Percentiles rank a stretch among this genome's conserved stretches.
These are phyloP conservation scores for Yamadazyma sp. DNA, from an alignment of 1,139 yeast genomes.

Conservation along the genomic window DNA sequence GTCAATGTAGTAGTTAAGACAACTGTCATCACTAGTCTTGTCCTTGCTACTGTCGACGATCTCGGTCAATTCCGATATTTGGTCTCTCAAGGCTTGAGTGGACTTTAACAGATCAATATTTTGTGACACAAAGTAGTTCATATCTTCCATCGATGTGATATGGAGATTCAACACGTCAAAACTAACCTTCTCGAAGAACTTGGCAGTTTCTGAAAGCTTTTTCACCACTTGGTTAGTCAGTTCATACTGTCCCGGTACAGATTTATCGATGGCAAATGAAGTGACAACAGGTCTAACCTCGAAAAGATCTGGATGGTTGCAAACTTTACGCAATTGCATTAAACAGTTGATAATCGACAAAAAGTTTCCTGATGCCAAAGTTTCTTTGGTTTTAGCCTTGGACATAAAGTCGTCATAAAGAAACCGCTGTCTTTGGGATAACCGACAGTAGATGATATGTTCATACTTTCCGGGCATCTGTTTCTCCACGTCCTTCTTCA, in stretches of 20 bases:
- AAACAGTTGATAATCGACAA: conserved; percentile 93
- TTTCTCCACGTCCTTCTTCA: conserved; percentile 95
- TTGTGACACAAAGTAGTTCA: conserved; percentile 49
- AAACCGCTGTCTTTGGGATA: conserved; percentile 89
- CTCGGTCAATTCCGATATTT: conserved; percentile 39
- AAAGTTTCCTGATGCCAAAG: conserved; percentile 92
- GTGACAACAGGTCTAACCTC: conserved; percentile 95
- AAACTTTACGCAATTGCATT: conserved; percentile 96
- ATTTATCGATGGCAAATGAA: conserved; percentile 71
- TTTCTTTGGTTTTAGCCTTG: conserved; percentile 91
- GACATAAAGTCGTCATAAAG: conserved; percentile 97
- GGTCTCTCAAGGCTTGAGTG: conserved; percentile 41
- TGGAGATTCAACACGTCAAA: conserved; percentile 62
- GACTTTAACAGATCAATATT: conserved; percentile 50
- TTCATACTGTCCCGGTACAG: conserved; percentile 56
- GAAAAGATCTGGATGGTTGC: conserved; percentile 96
- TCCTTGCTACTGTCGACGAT: conserved; percentile 31
- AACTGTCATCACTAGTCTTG: conserved; percentile 43
- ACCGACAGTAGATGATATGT: conserved; percentile 87
- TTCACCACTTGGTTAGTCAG: conserved; percentile 44
- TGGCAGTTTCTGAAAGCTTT: conserved; percentile 31
- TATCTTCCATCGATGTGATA: conserved; percentile 48
- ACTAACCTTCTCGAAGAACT: conserved; percentile 34
- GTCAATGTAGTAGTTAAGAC: conserved; percentile 61
- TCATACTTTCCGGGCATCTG: conserved; percentile 99